Conservation (phyloP, 1,284 basidiomycete genomes). For the Trichosporon sp. region DNA sequence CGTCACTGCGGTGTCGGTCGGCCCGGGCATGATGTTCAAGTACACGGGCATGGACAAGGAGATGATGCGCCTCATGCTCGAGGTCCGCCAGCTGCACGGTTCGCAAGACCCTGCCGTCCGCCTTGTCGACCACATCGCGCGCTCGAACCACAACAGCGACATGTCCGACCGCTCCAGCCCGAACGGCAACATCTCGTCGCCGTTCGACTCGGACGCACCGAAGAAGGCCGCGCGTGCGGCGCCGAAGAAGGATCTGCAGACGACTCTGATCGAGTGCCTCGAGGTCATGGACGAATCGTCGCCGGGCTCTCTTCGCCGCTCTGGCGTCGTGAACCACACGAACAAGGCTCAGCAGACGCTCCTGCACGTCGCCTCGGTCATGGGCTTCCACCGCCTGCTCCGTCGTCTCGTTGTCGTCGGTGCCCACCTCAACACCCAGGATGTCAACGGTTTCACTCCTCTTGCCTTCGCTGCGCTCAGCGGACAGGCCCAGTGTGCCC, state of each 20-base stretch:
- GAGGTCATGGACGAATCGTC: conserved; percentile 34
- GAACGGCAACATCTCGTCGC: conserved; percentile 16
- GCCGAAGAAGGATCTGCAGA: conserved; percentile 58
- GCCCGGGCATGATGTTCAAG: conserved; percentile 33
- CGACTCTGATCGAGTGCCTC: conserved; percentile 71
- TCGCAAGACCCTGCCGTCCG: conserved; percentile 36
- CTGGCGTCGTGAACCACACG: conserved; percentile 61
- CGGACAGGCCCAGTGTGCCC: conserved; percentile 63
- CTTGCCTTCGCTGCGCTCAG: conserved; percentile 78
- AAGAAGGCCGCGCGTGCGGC: conserved; percentile 21
- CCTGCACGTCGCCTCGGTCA: conserved; percentile 78
- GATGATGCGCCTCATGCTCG: conserved; percentile 43
- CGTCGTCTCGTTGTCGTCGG: conserved; percentile 67
- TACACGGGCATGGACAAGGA: conserved; percentile 42
- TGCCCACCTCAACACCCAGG: conserved; percentile 76
- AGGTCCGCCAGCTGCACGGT: conserved; percentile 38
- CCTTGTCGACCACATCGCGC: conserved; percentile 34
- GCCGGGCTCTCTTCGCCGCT: conserved; percentile 47
- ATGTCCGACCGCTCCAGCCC: conserved; percentile 33
- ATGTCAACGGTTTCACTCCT: conserved; percentile 85
- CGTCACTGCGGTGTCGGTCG: conserved; percentile 22
- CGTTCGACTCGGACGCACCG: conserved; percentile 36
- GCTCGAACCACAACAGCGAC: conserved; percentile 27
- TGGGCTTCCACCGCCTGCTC: conserved; percentile 70
- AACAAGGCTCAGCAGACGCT: conserved; percentile 68